phyloP scores from a whole-genome alignment of 1,284 basidiomycete genomes.

The Fistulina hepatica region DNA sequence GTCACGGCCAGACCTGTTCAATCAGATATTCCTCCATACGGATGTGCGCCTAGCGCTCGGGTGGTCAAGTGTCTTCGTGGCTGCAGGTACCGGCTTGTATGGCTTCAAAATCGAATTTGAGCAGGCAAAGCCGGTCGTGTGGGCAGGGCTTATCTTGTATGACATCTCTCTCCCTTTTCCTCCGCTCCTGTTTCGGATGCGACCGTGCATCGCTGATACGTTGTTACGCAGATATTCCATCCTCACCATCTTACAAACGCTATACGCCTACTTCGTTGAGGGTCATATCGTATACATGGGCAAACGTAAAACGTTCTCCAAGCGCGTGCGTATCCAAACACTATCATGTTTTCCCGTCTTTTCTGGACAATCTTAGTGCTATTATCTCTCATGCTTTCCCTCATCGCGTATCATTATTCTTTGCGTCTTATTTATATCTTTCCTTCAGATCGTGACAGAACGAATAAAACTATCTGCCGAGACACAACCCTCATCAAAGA shows the following conservation, averaged over 20 bases:
- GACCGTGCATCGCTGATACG: not conserved
- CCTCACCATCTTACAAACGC: slow-evolving; percentile 56
- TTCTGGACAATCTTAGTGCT: slow-evolving; percentile 1
- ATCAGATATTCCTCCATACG: slow-evolving; percentile 75
- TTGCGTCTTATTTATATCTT: slow-evolving; percentile 2
- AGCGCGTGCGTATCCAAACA: slow-evolving; percentile 42
- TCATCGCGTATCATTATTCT: no score
- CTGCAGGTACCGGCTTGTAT: slow-evolving; percentile 71
- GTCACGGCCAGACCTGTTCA: slow-evolving; percentile 70
- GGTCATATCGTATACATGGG: slow-evolving; percentile 73
- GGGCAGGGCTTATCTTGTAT: slow-evolving; percentile 65
- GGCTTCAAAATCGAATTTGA: slow-evolving; percentile 82
- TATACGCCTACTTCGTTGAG: slow-evolving; percentile 76
- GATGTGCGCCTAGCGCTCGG: slow-evolving; percentile 78
- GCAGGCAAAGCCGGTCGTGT: slow-evolving; percentile 69
- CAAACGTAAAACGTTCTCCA: slow-evolving; percentile 74
- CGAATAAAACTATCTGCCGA: slow-evolving; percentile 62
- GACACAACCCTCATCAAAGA: slow-evolving; percentile 28
- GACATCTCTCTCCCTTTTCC: slow-evolving; percentile 21
- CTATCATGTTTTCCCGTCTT: slow-evolving; percentile 3
- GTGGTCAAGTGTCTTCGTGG: slow-evolving; percentile 74
- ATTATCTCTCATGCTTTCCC: slow-evolving; percentile 2
- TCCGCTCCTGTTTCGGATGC: not conserved
- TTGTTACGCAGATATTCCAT: slow-evolving; percentile 49
- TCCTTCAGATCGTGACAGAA: slow-evolving; percentile 66